Evolutionary conservation across 139 green algal genomes (phyloP).

Genomic region (Chlorella sp.): DNA sequence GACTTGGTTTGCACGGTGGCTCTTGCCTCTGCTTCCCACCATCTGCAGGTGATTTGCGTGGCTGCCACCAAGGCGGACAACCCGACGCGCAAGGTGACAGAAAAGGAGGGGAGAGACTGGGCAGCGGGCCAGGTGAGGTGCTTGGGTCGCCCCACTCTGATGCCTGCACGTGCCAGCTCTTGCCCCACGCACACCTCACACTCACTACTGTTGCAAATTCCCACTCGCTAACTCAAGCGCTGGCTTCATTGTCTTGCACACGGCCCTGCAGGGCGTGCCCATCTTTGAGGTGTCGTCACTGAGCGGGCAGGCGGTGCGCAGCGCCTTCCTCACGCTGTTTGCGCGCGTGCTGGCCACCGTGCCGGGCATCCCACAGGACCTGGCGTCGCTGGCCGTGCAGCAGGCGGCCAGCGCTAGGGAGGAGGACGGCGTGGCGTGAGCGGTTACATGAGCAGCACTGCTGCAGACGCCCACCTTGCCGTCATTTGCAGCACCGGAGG

Average conservation of each 20-base stretch:
- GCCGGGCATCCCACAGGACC: conserved; percentile 30
- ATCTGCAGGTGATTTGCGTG: conserved; percentile 44
- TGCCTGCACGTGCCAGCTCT: neutral
- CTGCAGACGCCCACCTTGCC: too few species aligned
- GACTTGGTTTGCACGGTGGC: too few species aligned
- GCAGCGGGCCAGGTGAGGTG: conserved; percentile 19
- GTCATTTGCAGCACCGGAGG: too few species aligned
- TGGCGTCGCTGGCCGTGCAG: conserved; percentile 33
- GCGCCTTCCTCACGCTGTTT: conserved; percentile 49
- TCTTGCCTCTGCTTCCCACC: too few species aligned
- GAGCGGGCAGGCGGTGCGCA: conserved; percentile 31
- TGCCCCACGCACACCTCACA: neutral
- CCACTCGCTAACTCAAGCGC: neutral
- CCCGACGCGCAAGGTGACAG: conserved; percentile 41
- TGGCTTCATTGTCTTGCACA: neutral
- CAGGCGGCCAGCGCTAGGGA: conserved; percentile 28
- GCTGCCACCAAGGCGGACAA: conserved; percentile 46
- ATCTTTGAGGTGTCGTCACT: conserved; percentile 42
- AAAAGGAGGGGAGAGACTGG: conserved; percentile 53
- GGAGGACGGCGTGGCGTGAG: conserved; percentile 6
- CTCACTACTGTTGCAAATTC: neutral
- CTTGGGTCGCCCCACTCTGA: neutral
- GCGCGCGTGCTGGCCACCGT: conserved; percentile 42
- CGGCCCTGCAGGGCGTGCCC: conserved; percentile 8
- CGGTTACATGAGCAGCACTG: too few species aligned